Evolutionary conservation across 129 eudicot species (phyloP).

Genomic region (Saposhnikovia divaricata): DNA sequence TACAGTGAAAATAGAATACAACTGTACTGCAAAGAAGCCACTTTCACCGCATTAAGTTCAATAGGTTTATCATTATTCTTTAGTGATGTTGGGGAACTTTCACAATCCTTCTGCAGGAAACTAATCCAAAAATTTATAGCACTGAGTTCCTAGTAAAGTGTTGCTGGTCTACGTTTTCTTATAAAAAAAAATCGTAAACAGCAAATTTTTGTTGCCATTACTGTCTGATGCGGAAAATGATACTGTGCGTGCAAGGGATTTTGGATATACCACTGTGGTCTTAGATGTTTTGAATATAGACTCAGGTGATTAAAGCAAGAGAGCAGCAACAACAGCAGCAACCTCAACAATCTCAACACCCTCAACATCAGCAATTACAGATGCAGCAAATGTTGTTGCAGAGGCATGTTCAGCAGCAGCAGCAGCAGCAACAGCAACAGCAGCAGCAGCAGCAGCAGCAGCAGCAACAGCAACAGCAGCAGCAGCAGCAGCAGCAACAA

Average conservation of each 20-base stretch:
- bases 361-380: slow-evolving; percentile 59
- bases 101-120: neutral
- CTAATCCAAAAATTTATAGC: neutral
- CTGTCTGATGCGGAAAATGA: neutral
- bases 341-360: slow-evolving; percentile 47
- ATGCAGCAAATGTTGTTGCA: slow-evolving; percentile 61
- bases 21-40: neutral
- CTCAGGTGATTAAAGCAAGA: slow-evolving; percentile 85
- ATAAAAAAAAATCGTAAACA: neutral
- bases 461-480: slow-evolving; percentile 46
- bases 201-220: neutral
- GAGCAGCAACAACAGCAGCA: slow-evolving; percentile 91
- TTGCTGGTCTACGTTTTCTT: neutral
- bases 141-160: neutral
- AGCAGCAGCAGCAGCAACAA: slow-evolving; percentile 75
- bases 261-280: neutral
- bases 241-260: neutral
- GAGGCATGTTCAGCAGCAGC: slow-evolving; percentile 47
- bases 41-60: neutral
- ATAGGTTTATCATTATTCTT: neutral
- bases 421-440: slow-evolving; percentile 18
- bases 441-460: slow-evolving; percentile 59
- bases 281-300: slow-evolving; percentile 31
- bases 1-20: neutral
- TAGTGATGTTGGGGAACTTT: neutral